phyloP scores from a whole-genome alignment of 2,329 filamentous ascomycete genomes.

The Penicillium occitanis region DNA sequence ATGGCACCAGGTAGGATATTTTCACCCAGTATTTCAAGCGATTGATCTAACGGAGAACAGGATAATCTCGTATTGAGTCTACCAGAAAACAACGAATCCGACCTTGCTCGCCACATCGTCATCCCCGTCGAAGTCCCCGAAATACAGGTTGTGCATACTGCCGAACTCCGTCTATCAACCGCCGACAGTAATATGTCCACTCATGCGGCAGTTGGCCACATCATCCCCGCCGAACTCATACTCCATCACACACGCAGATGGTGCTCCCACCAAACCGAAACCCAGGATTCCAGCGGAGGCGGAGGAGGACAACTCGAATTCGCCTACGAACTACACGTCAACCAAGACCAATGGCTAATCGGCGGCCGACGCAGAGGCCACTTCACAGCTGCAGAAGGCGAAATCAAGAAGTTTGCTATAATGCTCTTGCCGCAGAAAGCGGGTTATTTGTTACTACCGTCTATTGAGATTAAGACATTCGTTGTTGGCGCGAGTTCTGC shows the following conservation, averaged over 20 bases:
- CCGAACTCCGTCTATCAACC: conserved; percentile 41
- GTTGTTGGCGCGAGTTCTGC: conserved; percentile 35
- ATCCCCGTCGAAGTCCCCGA: conserved; percentile 90
- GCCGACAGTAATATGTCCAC: neutral
- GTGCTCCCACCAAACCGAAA: conserved; percentile 36
- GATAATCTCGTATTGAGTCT: conserved; percentile 36
- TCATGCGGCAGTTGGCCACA: conserved; percentile 46
- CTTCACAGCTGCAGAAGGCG: conserved; percentile 57
- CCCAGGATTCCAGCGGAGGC: conserved; percentile 34
- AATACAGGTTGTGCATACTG: conserved; percentile 78
- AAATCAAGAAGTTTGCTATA: conserved; percentile 60
- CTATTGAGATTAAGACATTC: conserved; percentile 70
- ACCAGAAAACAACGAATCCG: conserved; percentile 30
- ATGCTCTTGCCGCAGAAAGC: conserved; percentile 77
- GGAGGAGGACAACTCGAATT: conserved; percentile 63
- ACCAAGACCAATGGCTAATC: conserved; percentile 76
- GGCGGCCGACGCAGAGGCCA: conserved; percentile 78
- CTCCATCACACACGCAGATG: conserved; percentile 59
- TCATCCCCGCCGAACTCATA: conserved; percentile 47
- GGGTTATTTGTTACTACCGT: conserved; percentile 75
- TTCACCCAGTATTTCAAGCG: neutral
- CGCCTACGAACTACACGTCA: conserved; percentile 75
- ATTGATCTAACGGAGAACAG: conserved; percentile 27
- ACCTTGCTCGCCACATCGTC: conserved; percentile 63
- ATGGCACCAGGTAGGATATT: conserved; percentile 55